Evolutionary conservation across 139 green algal genomes (phyloP), one percentile per base, ranked within the genome.

Genomic region (Marvania coccoides): DNA sequence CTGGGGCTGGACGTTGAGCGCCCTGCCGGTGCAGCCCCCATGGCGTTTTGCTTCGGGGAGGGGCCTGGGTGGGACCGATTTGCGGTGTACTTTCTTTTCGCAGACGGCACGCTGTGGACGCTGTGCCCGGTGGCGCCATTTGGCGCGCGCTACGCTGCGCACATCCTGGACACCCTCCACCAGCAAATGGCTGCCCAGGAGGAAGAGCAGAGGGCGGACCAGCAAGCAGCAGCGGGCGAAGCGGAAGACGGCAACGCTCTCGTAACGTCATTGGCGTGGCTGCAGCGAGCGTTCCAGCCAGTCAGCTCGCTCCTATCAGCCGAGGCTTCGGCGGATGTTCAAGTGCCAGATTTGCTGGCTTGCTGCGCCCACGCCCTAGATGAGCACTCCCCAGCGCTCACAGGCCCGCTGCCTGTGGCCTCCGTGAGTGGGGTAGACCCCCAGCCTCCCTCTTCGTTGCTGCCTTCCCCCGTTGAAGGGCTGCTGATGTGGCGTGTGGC

Each of bases 111-210:
- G 0, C 6, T 89, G 6, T 87, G 71, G 40, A 39, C 38, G 2
- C 46, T 90, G 28, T 83, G 79, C 45, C 83, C 83, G 0, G 69
- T 90, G 4, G 77, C 73, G 10, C 71, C 83, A 4, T 88, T 86
- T 47, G 75, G 74, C 73, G 61, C 23, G 64, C 12, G 7, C n/a
- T 66, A 66, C 33, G 36, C 59, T 66, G 13, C 19, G 19, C 42
- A 51, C 42, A 51, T 19, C 19, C 19, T 12, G 24, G 10, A 45
- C 8, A 8, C 28, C 8, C 1, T 63, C 15, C 56, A 63, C 15
- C 36, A 48, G 37, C 8, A 46, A 30, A 12, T 28, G 47, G 56
- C 38, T 13, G 28, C 23, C 29, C 0, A 51, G 24, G 57, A 60
- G 39, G 51, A 61, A 19, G 26, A 51, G 13, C 67, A 75, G 5